phyloP scores from a whole-genome alignment of 2,329 filamentous ascomycete species.

The Calonectria pteridis region DNA sequence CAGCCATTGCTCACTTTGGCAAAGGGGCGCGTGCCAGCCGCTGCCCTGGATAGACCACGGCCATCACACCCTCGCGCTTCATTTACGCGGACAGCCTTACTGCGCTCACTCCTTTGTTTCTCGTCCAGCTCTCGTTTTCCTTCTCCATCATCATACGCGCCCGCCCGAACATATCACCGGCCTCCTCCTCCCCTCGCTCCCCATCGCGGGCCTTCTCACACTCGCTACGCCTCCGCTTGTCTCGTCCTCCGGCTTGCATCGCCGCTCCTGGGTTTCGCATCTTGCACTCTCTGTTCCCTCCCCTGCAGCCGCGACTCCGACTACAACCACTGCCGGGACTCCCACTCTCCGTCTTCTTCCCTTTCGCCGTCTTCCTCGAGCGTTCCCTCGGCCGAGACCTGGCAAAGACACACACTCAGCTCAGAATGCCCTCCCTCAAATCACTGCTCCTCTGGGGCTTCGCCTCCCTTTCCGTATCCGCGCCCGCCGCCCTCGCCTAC shows the following conservation, averaged over 20 bases:
- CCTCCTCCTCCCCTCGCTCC: not conserved
- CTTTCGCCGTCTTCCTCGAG: not conserved
- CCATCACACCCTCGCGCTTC: not conserved
- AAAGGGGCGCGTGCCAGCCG: slow-evolving; percentile 24
- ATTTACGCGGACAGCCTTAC: slow-evolving; percentile 16
- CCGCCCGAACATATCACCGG: not conserved
- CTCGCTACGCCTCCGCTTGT: not conserved
- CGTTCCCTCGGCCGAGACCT: not conserved
- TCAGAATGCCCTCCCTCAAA: slow-evolving; percentile 39
- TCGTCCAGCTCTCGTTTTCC: not conserved
- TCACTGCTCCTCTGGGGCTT: slow-evolving; percentile 43
- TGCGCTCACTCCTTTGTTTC: not conserved
- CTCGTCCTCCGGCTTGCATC: not conserved
- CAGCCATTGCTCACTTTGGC: slow-evolving; percentile 10
- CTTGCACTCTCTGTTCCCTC: not conserved
- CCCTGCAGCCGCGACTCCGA: not conserved
- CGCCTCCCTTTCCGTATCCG: slow-evolving; percentile 35
- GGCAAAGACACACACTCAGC: not conserved
- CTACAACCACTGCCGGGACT: not conserved
- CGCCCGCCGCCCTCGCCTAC: slow-evolving; percentile 37
- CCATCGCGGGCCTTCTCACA: not conserved
- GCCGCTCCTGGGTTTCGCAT: not conserved
- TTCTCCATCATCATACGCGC: not conserved
- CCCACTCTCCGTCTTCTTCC: not conserved
- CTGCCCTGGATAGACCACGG: not conserved